A percentile compares a stretch with the other conserved stretches of the same genome.
Evolutionary conservation across 1,284 basidiomycete genomes (phyloP).

Genomic region (Sphagnurus paluster): DNA sequence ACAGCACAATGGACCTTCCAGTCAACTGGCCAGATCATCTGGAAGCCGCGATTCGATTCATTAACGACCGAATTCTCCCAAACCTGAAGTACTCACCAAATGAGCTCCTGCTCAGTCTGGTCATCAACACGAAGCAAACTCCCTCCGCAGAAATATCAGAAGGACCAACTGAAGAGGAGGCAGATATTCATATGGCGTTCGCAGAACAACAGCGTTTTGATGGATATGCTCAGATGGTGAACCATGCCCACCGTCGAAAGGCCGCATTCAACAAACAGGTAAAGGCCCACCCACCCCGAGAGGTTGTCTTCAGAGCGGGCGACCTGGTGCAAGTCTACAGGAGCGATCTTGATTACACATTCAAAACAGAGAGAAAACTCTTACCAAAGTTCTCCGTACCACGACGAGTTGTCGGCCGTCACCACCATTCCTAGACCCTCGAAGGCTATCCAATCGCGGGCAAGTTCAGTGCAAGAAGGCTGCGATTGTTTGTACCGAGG

Average conservation of each 20-base stretch:
- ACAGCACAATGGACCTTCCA: neutral
- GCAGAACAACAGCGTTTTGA: conserved; percentile 29
- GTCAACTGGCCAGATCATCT: neutral
- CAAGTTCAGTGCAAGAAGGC: neutral
- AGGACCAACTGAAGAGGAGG: conserved; percentile 11
- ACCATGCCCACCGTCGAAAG: neutral
- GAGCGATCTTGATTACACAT: conserved; percentile 15
- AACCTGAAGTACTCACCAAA: no score
- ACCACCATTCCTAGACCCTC: conserved; percentile 23
- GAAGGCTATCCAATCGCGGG: conserved; percentile 2
- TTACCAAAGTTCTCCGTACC: conserved; percentile 25
- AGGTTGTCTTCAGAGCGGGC: conserved; percentile 3
- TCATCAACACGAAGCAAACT: no score
- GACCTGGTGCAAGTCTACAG: conserved; percentile 2
- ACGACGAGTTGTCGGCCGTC: conserved; percentile 1
- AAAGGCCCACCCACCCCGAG: neutral
- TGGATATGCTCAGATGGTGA: conserved; percentile 18
- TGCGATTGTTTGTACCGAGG: neutral
- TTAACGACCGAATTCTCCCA: neutral
- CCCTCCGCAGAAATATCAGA: no score
- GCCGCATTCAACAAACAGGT: neutral
- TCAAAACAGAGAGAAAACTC: conserved; percentile 11
- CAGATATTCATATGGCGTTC: conserved; percentile 26
- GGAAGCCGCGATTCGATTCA: neutral
- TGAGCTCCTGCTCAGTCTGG: no score